Base-by-base conservation (phyloP, 495 filamentous ascomycete species). In the Halenospora varia region DNA sequence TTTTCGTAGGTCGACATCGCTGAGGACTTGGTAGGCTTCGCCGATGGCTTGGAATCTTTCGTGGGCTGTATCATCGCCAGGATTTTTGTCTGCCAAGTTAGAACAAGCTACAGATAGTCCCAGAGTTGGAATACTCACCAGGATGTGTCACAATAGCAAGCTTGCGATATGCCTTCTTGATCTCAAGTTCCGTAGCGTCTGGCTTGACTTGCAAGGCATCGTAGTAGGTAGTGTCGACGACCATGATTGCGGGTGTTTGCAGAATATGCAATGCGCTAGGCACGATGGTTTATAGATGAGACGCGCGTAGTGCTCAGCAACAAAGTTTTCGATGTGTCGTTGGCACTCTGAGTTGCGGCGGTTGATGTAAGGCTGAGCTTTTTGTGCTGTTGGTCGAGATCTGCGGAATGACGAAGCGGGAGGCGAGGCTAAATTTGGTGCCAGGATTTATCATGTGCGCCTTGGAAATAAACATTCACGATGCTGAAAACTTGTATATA, bases 111-210 rank as follows among this genome's bases (percentile, higher is more conserved):
- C 18, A 41, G 20, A n/a, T 8, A 11, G 10, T 25, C 15, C 2
- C n/a, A 46, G n/a, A 23, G 19, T 29, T 44, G 10, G 22, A 17
- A 20, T n/a, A 59, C 68, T 45, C 67, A 80, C 80, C 80, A 64
- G 83, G 83, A 66, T 86, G 83, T 55, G 82, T 77, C 52, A 82
- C 68, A 66, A 99, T 96, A 46, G 94, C 94, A 25, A 94, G 86
- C 72, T 92, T 97, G 58, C 94, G 82, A 72, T 99, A 99, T n/a
- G 94, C 94, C 74, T 97, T 97, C 78, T 99, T 99, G 74, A 99
- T 97, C 61, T 99, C 95, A 8, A 97, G 85, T 69, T 96, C 91
- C 54, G 90, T 88, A 17, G 94, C 95, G 10, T 85, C 90, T 42
- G 92, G 87, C 70, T 85, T 82, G 65, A 99, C 95, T 56, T 87